Evolutionary conservation across 2,329 filamentous ascomycete species (phyloP).

Genomic region (Aaosphaeria pasadenensis): DNA sequence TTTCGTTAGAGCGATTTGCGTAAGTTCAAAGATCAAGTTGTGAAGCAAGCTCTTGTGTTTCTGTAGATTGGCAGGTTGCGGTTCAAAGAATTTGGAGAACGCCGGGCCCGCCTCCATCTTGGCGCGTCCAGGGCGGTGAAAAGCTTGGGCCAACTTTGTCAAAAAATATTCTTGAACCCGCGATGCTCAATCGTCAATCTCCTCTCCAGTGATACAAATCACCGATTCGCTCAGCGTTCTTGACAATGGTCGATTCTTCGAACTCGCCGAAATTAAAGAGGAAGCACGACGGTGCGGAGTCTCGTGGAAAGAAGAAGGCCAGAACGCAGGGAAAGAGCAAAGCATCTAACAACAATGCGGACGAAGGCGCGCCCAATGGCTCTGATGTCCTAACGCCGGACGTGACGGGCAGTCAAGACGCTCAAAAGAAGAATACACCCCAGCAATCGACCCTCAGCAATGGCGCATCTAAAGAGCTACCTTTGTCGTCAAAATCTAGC

Average conservation of each 20-base stretch:
- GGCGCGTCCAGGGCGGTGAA: slow-evolving; percentile 20
- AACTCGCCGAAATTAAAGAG: slow-evolving; percentile 24
- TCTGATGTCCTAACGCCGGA: too few species aligned
- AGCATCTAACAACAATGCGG: neutral
- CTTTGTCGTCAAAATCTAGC: slow-evolving; percentile 1
- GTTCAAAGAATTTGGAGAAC: slow-evolving; percentile 27
- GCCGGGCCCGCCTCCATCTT: neutral
- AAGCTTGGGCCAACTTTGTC: slow-evolving; percentile 24
- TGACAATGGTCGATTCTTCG: slow-evolving; percentile 20
- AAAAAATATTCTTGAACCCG: slow-evolving; percentile 20
- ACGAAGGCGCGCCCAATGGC: too few species aligned
- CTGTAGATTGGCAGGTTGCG: neutral
- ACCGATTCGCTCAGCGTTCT: neutral
- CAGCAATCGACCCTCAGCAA: neutral
- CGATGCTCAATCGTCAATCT: neutral
- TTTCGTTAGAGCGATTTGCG: neutral
- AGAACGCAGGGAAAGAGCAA: slow-evolving; percentile 25
- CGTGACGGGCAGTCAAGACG: neutral
- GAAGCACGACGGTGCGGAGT: slow-evolving; percentile 25
- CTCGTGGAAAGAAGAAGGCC: slow-evolving; percentile 21
- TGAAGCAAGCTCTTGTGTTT: neutral
- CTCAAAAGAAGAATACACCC: neutral
- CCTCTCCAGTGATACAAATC: neutral
- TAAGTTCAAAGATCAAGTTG: neutral
- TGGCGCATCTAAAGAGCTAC: slow-evolving; percentile 6